Evolutionary conservation across 306 rosid species (phyloP).

Genomic region (Calophaca sinica): DNA sequence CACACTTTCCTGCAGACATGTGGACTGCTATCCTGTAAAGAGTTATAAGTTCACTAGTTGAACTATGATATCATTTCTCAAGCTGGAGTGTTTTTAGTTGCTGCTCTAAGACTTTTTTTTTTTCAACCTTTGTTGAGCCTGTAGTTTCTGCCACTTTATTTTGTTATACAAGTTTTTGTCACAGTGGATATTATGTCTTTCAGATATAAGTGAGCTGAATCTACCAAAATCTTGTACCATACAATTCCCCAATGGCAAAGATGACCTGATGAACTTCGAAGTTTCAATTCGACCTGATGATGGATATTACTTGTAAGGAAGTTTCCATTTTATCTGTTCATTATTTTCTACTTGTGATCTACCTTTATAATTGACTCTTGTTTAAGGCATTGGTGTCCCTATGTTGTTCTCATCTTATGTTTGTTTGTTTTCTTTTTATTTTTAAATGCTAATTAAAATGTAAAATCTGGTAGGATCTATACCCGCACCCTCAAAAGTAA

Average conservation of each 20-base stretch:
- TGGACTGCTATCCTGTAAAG: slow-evolving; percentile 19
- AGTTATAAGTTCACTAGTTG: slow-evolving; percentile 25
- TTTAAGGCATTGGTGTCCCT: slow-evolving; percentile 2
- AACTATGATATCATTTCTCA: slow-evolving; percentile 2
- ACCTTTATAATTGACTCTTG: slow-evolving; percentile 12
- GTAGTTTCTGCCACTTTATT: slow-evolving; percentile 23
- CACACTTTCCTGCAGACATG: neutral
- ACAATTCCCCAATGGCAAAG: slow-evolving; percentile 90
- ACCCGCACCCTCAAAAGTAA: slow-evolving; percentile 1
- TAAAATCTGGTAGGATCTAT: slow-evolving; percentile 10
- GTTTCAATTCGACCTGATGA: slow-evolving; percentile 95
- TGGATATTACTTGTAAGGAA: slow-evolving; percentile 81
- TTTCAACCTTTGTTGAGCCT: slow-evolving; percentile 3
- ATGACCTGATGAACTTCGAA: slow-evolving; percentile 95
- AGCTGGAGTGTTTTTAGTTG: slow-evolving; percentile 4
- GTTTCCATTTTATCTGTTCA: slow-evolving; percentile 32
- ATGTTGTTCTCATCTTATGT: neutral
- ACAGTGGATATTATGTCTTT: slow-evolving; percentile 45
- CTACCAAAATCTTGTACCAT: slow-evolving; percentile 84
- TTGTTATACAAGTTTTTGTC: slow-evolving; percentile 37
- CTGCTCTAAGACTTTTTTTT: slow-evolving; percentile 17
- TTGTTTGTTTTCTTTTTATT: neutral
- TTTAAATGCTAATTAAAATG: slow-evolving; percentile 24
- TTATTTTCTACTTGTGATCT: slow-evolving; percentile 14
- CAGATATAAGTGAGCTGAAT: slow-evolving; percentile 96